A percentile compares a stretch with the other conserved stretches of the same genome.
These are phyloP conservation scores for Aspergillus oerlinghausenensis DNA, from an alignment of 2,329 filamentous ascomycete species.

Conservation along the genomic window DNA sequence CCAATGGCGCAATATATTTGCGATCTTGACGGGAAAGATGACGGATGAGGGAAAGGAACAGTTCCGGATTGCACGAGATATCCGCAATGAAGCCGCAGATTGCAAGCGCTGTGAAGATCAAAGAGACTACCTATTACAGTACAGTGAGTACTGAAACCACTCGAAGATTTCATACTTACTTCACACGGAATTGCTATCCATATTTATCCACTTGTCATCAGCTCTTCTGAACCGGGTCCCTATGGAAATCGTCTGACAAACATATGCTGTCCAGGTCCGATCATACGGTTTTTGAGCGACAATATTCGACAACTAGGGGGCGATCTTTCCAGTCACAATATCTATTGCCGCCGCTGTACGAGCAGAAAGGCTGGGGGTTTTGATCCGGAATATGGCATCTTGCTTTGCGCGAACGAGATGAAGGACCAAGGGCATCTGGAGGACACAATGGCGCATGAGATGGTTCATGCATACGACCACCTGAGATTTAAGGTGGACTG, in stretches of 20 bases:
- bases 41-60: conserved; percentile 63
- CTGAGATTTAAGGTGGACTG: conserved; percentile 87
- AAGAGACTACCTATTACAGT: conserved; percentile 76
- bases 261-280: conserved; percentile 51
- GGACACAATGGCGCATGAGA: conserved; percentile 92
- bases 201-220: background rate
- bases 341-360: conserved; percentile 77
- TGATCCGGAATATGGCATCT: conserved; percentile 76
- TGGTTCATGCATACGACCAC: conserved; percentile 96
- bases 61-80: conserved; percentile 74
- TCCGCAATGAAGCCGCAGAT: conserved; percentile 70
- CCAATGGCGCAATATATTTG: conserved; percentile 81
- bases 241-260: background rate
- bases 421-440: conserved; percentile 75
- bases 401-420: conserved; percentile 90
- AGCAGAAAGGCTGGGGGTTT: conserved; percentile 75
- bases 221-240: background rate
- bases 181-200: background rate
- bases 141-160: conserved; percentile 47
- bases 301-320: conserved; percentile 78
- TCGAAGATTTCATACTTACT: background rate
- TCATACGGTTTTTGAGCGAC: conserved; percentile 79
- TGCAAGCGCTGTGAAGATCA: conserved; percentile 75
- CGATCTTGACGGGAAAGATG: conserved; percentile 70
- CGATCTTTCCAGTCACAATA: conserved; percentile 66